These are phyloP conservation scores for Aspergillus melleus DNA, from an alignment of 2,329 filamentous ascomycete genomes.

Conservation along the genomic window DNA sequence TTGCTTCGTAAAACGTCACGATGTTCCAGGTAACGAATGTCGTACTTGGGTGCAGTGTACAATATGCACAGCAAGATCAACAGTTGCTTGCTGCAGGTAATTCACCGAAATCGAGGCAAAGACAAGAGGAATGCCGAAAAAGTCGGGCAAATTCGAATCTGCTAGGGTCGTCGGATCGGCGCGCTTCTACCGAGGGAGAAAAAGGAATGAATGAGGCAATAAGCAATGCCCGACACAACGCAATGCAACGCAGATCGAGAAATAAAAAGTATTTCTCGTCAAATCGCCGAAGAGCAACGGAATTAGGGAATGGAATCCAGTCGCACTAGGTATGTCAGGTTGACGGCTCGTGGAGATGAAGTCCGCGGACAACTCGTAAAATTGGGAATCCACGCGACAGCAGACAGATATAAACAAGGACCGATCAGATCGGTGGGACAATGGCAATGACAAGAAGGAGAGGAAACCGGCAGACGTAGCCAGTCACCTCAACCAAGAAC, in stretches of 20 bases:
- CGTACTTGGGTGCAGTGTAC: neutral
- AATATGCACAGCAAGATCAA: neutral
- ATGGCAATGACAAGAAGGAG: neutral
- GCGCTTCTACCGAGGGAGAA: neutral
- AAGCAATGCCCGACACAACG: neutral
- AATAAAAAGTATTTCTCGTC: neutral
- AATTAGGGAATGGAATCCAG: neutral
- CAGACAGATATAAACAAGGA: neutral
- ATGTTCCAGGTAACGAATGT: neutral
- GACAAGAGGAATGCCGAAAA: neutral
- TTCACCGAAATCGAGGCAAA: neutral
- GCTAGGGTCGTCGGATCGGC: neutral
- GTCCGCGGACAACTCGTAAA: neutral
- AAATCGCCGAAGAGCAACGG: neutral
- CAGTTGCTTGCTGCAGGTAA: neutral
- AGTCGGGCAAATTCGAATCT: neutral
- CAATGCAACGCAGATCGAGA: neutral
- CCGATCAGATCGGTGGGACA: neutral
- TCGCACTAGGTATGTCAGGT: neutral
- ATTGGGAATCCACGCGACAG: neutral
- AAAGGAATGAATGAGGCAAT: conserved; percentile 61
- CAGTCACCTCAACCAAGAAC: neutral
- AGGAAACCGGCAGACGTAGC: neutral
- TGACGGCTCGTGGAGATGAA: neutral
- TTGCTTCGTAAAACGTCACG: conserved; percentile 7